phyloP scores from a whole-genome alignment of 768 basidiomycete species.

The Suillus lakei region DNA sequence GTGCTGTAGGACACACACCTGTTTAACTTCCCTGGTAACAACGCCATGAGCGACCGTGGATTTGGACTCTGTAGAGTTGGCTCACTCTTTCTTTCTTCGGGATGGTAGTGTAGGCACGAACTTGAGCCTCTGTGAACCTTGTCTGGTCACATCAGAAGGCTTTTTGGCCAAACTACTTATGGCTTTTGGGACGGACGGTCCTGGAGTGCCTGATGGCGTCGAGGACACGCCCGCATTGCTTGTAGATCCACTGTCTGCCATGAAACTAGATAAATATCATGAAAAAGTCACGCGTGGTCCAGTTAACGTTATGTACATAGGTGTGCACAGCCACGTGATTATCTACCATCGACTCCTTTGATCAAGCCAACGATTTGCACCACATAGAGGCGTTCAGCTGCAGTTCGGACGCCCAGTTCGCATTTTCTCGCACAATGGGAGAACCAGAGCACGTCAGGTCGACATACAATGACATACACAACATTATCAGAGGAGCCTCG shows the following conservation, averaged over 20 bases:
- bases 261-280: constrained; percentile 12
- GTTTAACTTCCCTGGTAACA: constrained; percentile 60
- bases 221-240: constrained; percentile 9
- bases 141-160: constrained; percentile 70
- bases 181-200: constrained; percentile 54
- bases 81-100: constrained; percentile 78
- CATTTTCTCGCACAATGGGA: constrained; percentile 27
- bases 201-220: constrained; percentile 10
- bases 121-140: constrained; percentile 77
- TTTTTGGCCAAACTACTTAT: constrained; percentile 79
- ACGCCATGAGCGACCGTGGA: constrained; percentile 20
- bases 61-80: background rate
- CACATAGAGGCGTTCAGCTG: background rate
- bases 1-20: constrained; percentile 45
- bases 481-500: constrained; percentile 73
- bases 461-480: constrained; percentile 95
- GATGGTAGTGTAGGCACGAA: constrained; percentile 78
- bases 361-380: background rate
- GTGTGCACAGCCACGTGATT: background rate
- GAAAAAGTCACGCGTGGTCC: constrained; percentile 13
- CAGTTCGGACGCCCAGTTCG: constrained; percentile 1
- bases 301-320: background rate
- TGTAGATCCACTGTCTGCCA: constrained; percentile 11
- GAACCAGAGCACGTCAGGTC: constrained; percentile 65
- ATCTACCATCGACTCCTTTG: background rate